Percentiles rank a stretch among this genome's conserved stretches.
These are phyloP conservation scores for Ophiocordyceps camponoti-saundersi DNA, from an alignment of 2,329 filamentous ascomycete genomes.

Conservation along the genomic window DNA sequence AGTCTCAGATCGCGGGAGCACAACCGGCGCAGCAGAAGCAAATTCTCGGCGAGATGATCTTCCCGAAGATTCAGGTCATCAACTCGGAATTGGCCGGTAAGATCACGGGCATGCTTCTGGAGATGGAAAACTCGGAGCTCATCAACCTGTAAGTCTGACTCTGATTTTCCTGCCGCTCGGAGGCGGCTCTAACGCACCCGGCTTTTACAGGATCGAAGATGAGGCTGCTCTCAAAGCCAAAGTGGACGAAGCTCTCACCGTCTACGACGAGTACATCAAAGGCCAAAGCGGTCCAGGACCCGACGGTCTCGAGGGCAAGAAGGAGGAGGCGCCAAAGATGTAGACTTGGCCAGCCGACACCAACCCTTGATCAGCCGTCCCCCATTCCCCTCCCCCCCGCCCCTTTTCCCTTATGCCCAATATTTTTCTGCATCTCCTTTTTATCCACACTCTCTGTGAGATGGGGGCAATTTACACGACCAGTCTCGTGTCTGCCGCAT, in stretches of 20 bases:
- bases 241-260: constrained; percentile 91
- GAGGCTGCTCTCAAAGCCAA: constrained; percentile 79
- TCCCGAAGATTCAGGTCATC: constrained; percentile 92
- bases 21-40: constrained; percentile 82
- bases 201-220: constrained; percentile 58
- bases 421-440: constrained; percentile 1
- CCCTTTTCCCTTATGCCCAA: constrained; percentile 12
- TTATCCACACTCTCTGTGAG: background rate
- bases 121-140: constrained; percentile 96
- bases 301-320: constrained; percentile 24
- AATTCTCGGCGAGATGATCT: constrained; percentile 91
- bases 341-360: constrained; percentile 8
- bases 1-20: constrained; percentile 38
- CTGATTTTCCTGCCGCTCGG: constrained; percentile 5
- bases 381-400: constrained; percentile 10
- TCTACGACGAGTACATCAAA: constrained; percentile 99
- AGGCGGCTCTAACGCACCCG: constrained; percentile 2
- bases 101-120: constrained; percentile 98
- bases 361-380: constrained; percentile 1
- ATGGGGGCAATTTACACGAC: constrained; percentile 1
- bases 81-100: constrained; percentile 95
- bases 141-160: constrained; percentile 70
- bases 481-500: constrained; percentile 10
- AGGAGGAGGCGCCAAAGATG: constrained; percentile 31
- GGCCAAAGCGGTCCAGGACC: constrained; percentile 33